A percentile compares a stretch with the other conserved stretches of the same genome.
phyloP scores from a whole-genome alignment of 495 filamentous ascomycete species.

The Terfezia claveryi region DNA sequence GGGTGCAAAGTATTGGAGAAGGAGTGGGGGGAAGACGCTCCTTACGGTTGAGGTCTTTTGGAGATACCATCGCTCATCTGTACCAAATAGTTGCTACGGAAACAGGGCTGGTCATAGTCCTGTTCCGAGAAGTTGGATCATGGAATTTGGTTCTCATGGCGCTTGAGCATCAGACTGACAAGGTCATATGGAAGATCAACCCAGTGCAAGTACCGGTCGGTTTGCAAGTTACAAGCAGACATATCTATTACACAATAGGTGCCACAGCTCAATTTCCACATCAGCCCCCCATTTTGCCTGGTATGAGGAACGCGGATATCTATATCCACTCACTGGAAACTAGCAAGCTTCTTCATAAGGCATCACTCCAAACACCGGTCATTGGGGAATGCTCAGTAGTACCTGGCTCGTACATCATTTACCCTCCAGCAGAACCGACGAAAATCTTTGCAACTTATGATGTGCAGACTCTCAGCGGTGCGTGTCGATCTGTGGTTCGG shows the following conservation, averaged over 20 bases:
- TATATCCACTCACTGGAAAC: not conserved
- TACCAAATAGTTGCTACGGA: conserved; percentile 14
- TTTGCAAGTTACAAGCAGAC: conserved; percentile 1
- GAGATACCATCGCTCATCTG: conserved; percentile 13
- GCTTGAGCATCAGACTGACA: conserved; percentile 15
- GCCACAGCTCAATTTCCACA: no score
- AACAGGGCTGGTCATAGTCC: conserved; percentile 11
- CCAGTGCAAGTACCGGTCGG: conserved; percentile 12
- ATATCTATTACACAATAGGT: not conserved
- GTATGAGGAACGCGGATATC: not conserved
- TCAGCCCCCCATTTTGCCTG: no score
- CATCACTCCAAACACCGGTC: not conserved
- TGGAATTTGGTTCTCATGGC: conserved; percentile 13
- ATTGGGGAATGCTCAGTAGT: not conserved
- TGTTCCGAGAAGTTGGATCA: conserved; percentile 11
- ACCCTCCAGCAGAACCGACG: not conserved
- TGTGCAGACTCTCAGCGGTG: not conserved
- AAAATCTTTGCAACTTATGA: not conserved
- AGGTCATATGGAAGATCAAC: conserved; percentile 15
- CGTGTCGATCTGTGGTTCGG: not conserved
- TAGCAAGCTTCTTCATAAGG: not conserved
- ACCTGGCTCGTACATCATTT: not conserved
- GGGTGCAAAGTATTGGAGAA: conserved; percentile 16
- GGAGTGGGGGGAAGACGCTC: conserved; percentile 14
- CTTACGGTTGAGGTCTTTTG: conserved; percentile 12